phyloP scores from a whole-genome alignment of 2,329 filamentous ascomycete genomes.

The Fusarium sp. region DNA sequence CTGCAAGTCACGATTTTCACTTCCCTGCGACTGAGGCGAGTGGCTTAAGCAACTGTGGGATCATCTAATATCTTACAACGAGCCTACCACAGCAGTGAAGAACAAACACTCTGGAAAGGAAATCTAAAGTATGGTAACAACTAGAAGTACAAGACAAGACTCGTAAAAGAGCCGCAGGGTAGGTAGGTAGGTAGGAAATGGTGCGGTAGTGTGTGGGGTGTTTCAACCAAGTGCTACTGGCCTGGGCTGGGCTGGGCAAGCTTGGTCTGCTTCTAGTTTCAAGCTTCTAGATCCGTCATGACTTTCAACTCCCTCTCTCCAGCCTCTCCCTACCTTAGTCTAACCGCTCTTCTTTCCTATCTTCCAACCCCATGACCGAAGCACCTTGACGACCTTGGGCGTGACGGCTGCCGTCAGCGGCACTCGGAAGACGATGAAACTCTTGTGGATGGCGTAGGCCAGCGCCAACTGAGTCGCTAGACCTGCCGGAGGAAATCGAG shows the following conservation, averaged over 20 bases:
- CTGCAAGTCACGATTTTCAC: neutral
- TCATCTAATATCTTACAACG: neutral
- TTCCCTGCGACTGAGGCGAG: neutral
- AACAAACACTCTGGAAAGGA: neutral
- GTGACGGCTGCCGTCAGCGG: conserved; percentile 90
- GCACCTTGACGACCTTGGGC: conserved; percentile 90
- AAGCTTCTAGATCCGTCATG: conserved; percentile 8
- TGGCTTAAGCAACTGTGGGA: neutral
- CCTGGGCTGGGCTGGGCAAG: neutral
- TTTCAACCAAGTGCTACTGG: conserved; percentile 18
- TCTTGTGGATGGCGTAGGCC: conserved; percentile 98
- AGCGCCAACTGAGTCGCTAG: conserved; percentile 86
- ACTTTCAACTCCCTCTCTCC: neutral
- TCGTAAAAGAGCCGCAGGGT: conserved; percentile 4
- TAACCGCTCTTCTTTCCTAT: conserved; percentile 76
- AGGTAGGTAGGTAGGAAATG: neutral
- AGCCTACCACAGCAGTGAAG: conserved; percentile 10
- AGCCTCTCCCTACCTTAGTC: neutral
- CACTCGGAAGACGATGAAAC: conserved; percentile 95
- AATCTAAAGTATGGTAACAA: neutral
- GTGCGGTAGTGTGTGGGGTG: conserved; percentile 6
- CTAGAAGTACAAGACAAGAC: conserved; percentile 32
- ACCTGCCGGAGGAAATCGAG: conserved; percentile 53
- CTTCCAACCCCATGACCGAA: conserved; percentile 92
- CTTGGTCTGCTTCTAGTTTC: conserved; percentile 21